These are phyloP conservation scores for Aristolochia contorta DNA, from an alignment of 164 flowering plant genomes.

Conservation along the genomic window DNA sequence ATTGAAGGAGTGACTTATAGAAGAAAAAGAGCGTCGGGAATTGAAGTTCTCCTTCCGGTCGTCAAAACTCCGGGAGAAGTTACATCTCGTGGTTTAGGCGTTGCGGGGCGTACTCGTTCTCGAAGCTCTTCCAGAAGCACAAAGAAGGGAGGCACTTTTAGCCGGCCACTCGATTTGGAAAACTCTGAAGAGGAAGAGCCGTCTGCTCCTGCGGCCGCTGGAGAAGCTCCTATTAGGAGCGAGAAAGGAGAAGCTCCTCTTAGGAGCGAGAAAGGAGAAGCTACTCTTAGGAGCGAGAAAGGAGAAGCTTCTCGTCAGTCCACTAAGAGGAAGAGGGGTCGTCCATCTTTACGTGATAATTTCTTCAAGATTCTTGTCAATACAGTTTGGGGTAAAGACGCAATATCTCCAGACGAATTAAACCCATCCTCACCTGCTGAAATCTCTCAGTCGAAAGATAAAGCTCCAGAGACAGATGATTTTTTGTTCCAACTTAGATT, in stretches of 20 bases:
- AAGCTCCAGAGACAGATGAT: constrained; percentile 1
- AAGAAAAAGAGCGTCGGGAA: no score
- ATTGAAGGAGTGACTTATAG: no score
- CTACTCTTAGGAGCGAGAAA: not conserved
- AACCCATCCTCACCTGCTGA: not conserved
- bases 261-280: not conserved
- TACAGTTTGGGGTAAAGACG: constrained; percentile 25
- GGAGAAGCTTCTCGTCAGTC: not conserved
- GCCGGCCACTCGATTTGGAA: no score
- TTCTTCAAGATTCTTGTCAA: constrained; percentile 22
- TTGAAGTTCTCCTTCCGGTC: no score
- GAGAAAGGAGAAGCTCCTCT: not conserved
- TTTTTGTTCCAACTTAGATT: constrained; percentile 28
- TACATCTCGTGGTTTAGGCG: no score
- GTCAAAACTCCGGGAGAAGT: no score
- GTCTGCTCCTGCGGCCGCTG: not conserved
- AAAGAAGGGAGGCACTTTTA: no score
- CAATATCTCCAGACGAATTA: constrained; percentile 12
- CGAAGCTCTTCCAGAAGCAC: no score
- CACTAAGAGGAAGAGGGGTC: constrained; percentile 9
- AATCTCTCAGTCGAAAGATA: not conserved
- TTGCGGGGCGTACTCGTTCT: no score
- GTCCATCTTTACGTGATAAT: constrained; percentile 6
- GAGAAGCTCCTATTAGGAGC: not conserved
- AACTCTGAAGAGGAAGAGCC: not conserved